Evolutionary conservation across 2,329 filamentous ascomycete genomes (phyloP).

Genomic region (Cephalotrichum gorgonifer): DNA sequence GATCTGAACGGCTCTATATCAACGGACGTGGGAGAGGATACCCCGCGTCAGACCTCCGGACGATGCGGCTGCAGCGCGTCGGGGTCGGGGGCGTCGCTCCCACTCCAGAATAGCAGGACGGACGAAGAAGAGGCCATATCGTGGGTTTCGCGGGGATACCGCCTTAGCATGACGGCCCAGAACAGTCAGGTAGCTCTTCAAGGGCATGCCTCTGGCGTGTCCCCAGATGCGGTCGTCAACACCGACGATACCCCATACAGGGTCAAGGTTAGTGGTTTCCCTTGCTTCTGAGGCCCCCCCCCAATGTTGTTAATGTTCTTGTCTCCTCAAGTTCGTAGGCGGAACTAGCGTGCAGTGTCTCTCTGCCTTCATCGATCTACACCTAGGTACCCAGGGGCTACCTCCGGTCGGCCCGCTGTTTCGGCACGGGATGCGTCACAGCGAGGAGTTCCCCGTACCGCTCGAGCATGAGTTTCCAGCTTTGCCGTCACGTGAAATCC

Average conservation of each 20-base stretch:
- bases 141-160: not conserved
- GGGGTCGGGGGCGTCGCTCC: no score
- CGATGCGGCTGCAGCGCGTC: no score
- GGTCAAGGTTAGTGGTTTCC: constrained; percentile 6
- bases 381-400: constrained; percentile 11
- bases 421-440: constrained; percentile 13
- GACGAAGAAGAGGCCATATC: not conserved
- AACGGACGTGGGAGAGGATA: no score
- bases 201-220: not conserved
- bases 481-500: constrained; percentile 6
- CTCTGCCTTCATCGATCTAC: constrained; percentile 13
- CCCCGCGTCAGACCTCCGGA: no score
- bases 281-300: not conserved
- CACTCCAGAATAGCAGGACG: no score
- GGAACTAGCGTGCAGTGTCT: constrained; percentile 15
- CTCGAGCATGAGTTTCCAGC: constrained; percentile 8
- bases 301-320: constrained; percentile 9
- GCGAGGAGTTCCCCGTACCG: constrained; percentile 13
- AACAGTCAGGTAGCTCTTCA: not conserved
- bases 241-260: constrained; percentile 12
- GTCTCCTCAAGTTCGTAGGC: constrained; percentile 12
- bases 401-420: constrained; percentile 11
- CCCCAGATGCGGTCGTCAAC: constrained; percentile 14
- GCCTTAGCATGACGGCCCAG: not conserved
- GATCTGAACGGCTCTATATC: no score